Evolutionary conservation across 2,329 filamentous ascomycete species (phyloP).

Genomic region (Fusarium guadeloupense): DNA sequence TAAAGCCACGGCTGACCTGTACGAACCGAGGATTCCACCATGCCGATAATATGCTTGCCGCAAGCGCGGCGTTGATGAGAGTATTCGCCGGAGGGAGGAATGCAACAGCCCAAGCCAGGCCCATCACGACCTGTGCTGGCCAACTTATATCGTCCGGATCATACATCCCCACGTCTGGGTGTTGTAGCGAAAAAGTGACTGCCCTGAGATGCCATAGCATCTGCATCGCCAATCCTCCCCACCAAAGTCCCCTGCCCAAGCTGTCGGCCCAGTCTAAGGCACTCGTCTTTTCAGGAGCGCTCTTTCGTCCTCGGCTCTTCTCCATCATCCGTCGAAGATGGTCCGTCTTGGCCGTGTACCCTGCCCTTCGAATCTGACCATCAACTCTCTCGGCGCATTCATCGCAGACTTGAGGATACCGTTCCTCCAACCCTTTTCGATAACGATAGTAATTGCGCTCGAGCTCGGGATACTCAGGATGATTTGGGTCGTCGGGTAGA

Average conservation of each 20-base stretch:
- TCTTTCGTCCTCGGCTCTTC: conserved; percentile 58
- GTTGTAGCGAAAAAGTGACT: conserved; percentile 41
- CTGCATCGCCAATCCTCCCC: conserved; percentile 57
- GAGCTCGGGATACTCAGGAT: conserved; percentile 74
- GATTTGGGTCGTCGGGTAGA: conserved; percentile 69
- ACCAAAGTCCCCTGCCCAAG: conserved; percentile 59
- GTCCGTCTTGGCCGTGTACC: conserved; percentile 86
- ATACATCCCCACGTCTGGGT: conserved; percentile 45
- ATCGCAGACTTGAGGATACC: conserved; percentile 89
- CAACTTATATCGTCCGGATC: conserved; percentile 46
- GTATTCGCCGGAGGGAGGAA: conserved; percentile 53
- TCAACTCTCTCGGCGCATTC: conserved; percentile 80
- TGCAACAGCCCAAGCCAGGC: conserved; percentile 25
- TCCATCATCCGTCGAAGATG: conserved; percentile 79
- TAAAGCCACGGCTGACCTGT: conserved; percentile 67
- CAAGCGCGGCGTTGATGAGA: conserved; percentile 59
- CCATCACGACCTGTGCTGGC: conserved; percentile 12
- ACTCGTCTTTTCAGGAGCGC: conserved; percentile 44
- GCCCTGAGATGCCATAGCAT: conserved; percentile 60
- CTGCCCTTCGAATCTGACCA: conserved; percentile 72
- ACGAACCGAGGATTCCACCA: conserved; percentile 78
- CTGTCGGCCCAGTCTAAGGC: conserved; percentile 55
- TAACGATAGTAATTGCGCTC: conserved; percentile 76
- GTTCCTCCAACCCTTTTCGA: conserved; percentile 75
- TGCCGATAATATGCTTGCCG: conserved; percentile 60